These are phyloP conservation scores for Lotmaria passim DNA, from an alignment of 208 protist species.

Conservation along the genomic window DNA sequence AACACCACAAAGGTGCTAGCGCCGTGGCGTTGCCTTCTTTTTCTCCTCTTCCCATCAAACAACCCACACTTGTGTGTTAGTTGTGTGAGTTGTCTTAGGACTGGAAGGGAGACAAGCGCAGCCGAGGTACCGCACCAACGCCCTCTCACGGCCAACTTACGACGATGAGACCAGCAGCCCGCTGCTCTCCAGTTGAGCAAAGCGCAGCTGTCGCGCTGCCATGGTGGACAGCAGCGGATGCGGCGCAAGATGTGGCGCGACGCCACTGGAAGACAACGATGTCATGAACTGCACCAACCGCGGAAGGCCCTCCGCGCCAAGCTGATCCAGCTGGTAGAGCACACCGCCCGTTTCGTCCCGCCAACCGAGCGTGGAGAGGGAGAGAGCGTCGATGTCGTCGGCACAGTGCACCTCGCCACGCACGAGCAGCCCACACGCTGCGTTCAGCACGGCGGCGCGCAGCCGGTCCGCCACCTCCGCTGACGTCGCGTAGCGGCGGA, in stretches of 20 bases:
- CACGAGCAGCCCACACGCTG: conserved; percentile 59
- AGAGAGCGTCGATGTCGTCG: conserved; percentile 62
- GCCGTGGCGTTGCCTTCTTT: too few relatives aligned
- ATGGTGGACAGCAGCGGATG: conserved; percentile 65
- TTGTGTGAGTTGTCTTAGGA: too few relatives aligned
- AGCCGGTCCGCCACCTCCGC: conserved; percentile 58
- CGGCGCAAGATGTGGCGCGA: conserved; percentile 46
- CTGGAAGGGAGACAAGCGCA: too few relatives aligned
- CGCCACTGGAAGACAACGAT: conserved; percentile 36
- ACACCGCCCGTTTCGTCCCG: conserved; percentile 63
- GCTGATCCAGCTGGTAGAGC: conserved; percentile 53
- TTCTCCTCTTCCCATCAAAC: too few relatives aligned
- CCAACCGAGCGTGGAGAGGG: conserved; percentile 69
- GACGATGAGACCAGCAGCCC: conserved; percentile 15
- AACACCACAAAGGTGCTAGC: neutral
- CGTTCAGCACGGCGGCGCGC: conserved; percentile 67
- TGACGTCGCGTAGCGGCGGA: conserved; percentile 37
- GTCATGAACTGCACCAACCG: conserved; percentile 46
- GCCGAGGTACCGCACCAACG: too few relatives aligned
- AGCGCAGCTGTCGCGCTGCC: conserved; percentile 51
- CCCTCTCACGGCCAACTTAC: neutral
- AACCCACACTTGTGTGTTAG: too few relatives aligned
- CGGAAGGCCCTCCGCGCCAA: conserved; percentile 33
- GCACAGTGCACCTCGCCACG: conserved; percentile 43
- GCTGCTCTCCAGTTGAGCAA: conserved; percentile 36